Base-by-base conservation (phyloP, 1,139 yeast species). In the Debaryomycetaceae sp. region DNA sequence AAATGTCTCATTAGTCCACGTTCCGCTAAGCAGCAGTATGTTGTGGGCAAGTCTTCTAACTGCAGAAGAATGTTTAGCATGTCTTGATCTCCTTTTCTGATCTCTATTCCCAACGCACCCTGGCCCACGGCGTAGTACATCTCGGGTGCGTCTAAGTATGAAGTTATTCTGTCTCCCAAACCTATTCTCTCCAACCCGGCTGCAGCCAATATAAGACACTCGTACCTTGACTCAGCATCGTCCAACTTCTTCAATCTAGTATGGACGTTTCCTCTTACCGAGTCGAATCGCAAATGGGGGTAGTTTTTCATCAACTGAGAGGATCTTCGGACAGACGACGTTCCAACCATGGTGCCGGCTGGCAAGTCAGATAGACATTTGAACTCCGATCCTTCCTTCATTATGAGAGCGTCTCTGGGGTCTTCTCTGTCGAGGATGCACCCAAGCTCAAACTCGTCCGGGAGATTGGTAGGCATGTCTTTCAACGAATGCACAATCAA, bases 101-200 rank as follows among this genome's bases (percentile, higher is more conserved):
- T 87, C 66, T 93, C 99, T 36, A 93, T 73, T 20, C 98, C 99
- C 43, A 93, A 70, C 0, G 98, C 98, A 51, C 99, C 99, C 70
- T 93, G 99, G 14, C 99, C 99, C 37, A 93, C 97, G 0, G 99
- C 97, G 61, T 93, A 88, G 62, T 84, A 87, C 96, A 93, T 88
- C 47, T 85, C 89, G 35, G 89, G 87, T n/a, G 83, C 77, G 50
- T 84, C 82, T 50, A 93, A 74, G 53, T 65, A 75, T 37, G 82
- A 73, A 13, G 89, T 80, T 58, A 93, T 90, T 63, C 98, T 76
- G 50, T 80, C 66, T 27, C 79, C 82, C 46, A 90, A 68, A 3
- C 84, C 88, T 39, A 87, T 69, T 52, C 99, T 79, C 36, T 79
- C 72, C 48, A 93, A 75, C 2, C 99, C 99, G 4, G 99, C 98